Base-by-base conservation (phyloP, 768 basidiomycete species). In the Gautieria morchelliformis region DNA sequence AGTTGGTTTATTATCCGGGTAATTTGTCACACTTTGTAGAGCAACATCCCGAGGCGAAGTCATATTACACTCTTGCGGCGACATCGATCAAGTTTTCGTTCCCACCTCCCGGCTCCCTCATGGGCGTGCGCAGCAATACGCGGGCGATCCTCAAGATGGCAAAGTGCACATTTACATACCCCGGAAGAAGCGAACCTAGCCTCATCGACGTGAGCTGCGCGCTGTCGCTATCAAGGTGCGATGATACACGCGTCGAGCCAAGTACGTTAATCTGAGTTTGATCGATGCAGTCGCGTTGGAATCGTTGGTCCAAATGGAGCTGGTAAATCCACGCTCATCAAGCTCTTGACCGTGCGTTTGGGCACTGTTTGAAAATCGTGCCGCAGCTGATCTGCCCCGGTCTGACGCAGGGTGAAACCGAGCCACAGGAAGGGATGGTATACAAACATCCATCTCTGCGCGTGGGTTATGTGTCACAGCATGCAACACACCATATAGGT, bases 401-500 rank as follows among this genome's bases (percentile, higher is more conserved):
- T 55, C 30, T 51, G 58, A 58, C 6, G 58, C 64, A 89, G 87
- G 94, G 94, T 62, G 94, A 98, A 71, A 89, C 90, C 17, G 75
- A 81, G 49, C 93, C 95, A 45, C 93, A 98, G 70, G 83, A 89
- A 68, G 94, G 94, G 33, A 79, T 81, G 8, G 93, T 94, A 46
- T 90, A 93, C 74, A 96, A 96, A 67, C 94, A 98, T 67, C 94
- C 93, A 33, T 78, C 91, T 37, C 74, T 98, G 40, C 89, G 94
- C 60, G 89, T 97, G 54, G 94, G 93, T 52, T 97, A 97, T 70
- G 93, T 98, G 61, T 94, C 95, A 4, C 94, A 98, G 66, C 94
- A 98, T 70, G 94, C 94, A 39, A 97, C 95, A 56, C 95, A 96
- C 74, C 94, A 98, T 68, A 88, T 95, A 61, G 88, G 87, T 83